A percentile compares a stretch with the other conserved stretches of the same genome.
These are phyloP conservation scores for Dendrothele bispora DNA, from an alignment of 768 basidiomycete species.

Conservation along the genomic window DNA sequence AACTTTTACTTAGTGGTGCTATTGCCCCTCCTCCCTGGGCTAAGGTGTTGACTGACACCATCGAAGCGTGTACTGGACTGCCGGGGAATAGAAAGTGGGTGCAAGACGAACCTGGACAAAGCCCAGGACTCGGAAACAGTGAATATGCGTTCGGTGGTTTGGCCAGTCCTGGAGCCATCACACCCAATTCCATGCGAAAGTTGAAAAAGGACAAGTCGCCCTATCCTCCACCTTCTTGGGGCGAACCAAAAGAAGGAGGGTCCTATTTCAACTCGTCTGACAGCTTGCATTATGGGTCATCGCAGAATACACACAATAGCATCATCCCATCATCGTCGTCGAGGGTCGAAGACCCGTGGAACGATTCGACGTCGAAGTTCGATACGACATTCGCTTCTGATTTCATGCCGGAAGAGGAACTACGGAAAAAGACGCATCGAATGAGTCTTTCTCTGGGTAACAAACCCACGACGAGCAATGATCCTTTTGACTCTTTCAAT, in stretches of 20 bases:
- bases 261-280: conserved; percentile 48
- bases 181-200: conserved; percentile 38
- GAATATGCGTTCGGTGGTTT: conserved; percentile 64
- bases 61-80: conserved; percentile 71
- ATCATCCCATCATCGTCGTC: conserved; percentile 20
- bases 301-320: not conserved
- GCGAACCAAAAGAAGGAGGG: conserved; percentile 39
- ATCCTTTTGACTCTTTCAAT: conserved; percentile 34
- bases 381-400: conserved; percentile 48
- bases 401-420: conserved; percentile 30
- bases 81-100: conserved; percentile 73
- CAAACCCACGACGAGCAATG: conserved; percentile 22
- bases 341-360: conserved; percentile 28
- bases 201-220: conserved; percentile 43
- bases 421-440: conserved; percentile 13
- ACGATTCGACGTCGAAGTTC: conserved; percentile 26
- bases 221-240: conserved; percentile 73
- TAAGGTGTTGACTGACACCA: conserved; percentile 64
- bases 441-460: conserved; percentile 31
- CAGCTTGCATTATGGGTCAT: not conserved
- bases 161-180: conserved; percentile 38
- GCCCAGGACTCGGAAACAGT: no score
- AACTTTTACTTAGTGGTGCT: conserved; percentile 46
- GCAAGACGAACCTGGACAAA: conserved; percentile 41
- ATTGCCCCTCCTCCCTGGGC: conserved; percentile 48